Conservation (phyloP, 2,329 filamentous ascomycete genomes). For the Cladophialophora psammophila region DNA sequence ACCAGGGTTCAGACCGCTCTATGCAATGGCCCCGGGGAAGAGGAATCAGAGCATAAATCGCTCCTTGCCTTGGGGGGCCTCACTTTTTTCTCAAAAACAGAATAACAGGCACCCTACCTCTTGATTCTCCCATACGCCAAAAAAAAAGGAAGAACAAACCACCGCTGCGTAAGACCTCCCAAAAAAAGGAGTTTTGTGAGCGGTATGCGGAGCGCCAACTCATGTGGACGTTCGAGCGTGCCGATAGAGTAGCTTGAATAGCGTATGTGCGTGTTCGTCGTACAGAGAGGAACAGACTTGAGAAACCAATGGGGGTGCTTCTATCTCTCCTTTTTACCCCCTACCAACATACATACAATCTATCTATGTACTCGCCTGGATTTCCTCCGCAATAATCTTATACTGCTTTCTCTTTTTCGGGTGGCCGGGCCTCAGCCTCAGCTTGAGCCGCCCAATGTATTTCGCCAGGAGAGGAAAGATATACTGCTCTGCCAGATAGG, state of each 20-base stretch:
- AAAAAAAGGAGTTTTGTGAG: too few species aligned
- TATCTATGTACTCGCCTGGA: slow-evolving; percentile 48
- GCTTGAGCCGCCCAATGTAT: slow-evolving; percentile 68
- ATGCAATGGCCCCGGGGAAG: not conserved
- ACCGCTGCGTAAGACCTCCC: too few species aligned
- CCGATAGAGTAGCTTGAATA: too few species aligned
- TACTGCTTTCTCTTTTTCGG: slow-evolving; percentile 86
- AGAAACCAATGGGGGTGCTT: too few species aligned
- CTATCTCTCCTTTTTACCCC: not conserved
- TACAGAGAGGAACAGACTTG: too few species aligned
- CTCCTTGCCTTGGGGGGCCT: not conserved
- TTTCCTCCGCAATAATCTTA: slow-evolving; percentile 77
- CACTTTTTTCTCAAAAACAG: not conserved
- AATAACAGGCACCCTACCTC: too few species aligned
- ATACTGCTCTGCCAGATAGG: slow-evolving; percentile 75
- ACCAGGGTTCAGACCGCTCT: not conserved
- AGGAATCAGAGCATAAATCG: not conserved
- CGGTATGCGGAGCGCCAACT: too few species aligned
- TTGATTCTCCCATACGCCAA: too few species aligned
- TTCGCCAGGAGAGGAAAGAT: slow-evolving; percentile 74
- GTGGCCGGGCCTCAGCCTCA: slow-evolving; percentile 62
- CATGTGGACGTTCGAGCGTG: too few species aligned
- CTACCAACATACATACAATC: slow-evolving; percentile 21
- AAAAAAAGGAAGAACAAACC: too few species aligned
- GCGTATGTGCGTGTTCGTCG: too few species aligned